These are phyloP conservation scores for Glycyrrhiza uralensis DNA, from an alignment of 306 rosid species.

Conservation along the genomic window DNA sequence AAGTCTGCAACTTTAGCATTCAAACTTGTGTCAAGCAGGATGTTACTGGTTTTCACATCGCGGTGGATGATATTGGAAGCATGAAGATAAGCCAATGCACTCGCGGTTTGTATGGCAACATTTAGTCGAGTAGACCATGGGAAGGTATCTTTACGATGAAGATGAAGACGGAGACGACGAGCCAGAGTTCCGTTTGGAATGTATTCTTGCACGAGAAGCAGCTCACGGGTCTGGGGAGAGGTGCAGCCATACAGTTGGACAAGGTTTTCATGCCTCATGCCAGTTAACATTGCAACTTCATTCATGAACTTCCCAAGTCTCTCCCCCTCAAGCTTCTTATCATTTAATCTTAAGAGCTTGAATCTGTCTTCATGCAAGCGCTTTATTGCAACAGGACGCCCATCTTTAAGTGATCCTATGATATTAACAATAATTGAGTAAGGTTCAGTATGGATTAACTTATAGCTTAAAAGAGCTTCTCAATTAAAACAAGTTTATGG, in stretches of 20 bases:
- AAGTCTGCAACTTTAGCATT: constrained; percentile 70
- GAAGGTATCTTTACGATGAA: constrained; percentile 21
- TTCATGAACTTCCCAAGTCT: constrained; percentile 38
- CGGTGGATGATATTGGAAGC: constrained; percentile 59
- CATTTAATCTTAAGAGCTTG: constrained; percentile 23
- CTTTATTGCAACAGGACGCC: constrained; percentile 31
- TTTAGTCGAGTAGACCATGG: constrained; percentile 53
- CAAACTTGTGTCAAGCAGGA: constrained; percentile 55
- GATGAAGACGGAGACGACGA: no score
- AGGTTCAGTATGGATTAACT: no score
- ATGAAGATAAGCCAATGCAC: constrained; percentile 71
- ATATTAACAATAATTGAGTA: neutral
- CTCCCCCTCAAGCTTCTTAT: constrained; percentile 19
- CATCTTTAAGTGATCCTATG: constrained; percentile 31
- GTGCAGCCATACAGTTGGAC: constrained; percentile 71
- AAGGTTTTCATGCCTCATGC: constrained; percentile 56
- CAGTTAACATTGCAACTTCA: constrained; percentile 49
- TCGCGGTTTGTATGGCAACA: constrained; percentile 61
- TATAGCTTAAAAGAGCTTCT: no score
- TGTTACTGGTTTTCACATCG: constrained; percentile 57
- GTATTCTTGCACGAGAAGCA: constrained; percentile 67
- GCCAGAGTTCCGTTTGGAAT: constrained; percentile 62
- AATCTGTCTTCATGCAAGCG: constrained; percentile 21
- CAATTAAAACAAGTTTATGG: no score
- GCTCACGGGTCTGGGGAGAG: constrained; percentile 49